Conservation (phyloP, 2,329 filamentous ascomycete species). For the Lasiodiplodia gonubiensis region DNA sequence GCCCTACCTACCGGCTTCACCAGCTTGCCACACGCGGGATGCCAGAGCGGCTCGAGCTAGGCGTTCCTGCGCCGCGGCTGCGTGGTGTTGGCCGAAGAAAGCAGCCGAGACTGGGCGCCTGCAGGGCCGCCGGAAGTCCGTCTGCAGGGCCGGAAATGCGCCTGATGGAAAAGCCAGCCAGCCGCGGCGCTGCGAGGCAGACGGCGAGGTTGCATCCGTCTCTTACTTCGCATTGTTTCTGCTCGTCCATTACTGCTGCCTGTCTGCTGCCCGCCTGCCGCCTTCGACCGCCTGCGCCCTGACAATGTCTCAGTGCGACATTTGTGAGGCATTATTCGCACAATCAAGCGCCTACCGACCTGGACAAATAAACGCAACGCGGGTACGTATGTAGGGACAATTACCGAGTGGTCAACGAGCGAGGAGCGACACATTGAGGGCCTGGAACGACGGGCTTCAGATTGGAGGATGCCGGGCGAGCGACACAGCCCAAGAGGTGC, state of each 20-base stretch:
- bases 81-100: not conserved
- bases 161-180: not conserved
- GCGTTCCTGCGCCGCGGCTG: not conserved
- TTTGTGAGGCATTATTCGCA: conserved; percentile 18
- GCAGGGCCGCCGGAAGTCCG: not conserved
- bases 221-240: not conserved
- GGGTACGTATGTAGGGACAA: not conserved
- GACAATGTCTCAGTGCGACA: conserved; percentile 3
- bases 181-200: not conserved
- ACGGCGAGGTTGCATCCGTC: not conserved
- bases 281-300: not conserved
- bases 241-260: too few relatives aligned
- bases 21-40: conserved; percentile 18
- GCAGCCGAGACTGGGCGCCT: not conserved
- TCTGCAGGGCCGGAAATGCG: not conserved
- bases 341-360: not conserved
- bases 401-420: conserved; percentile 10
- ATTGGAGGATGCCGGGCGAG: conserved; percentile 16
- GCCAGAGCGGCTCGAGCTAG: not conserved
- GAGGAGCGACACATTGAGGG: not conserved
- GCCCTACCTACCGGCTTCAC: conserved; percentile 6
- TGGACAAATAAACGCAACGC: not conserved
- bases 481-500: conserved; percentile 18
- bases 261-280: not conserved
- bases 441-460: conserved; percentile 19